Evolutionary conservation across 2,329 filamentous ascomycete species (phyloP).

Genomic region (Hypoxylon sp.): DNA sequence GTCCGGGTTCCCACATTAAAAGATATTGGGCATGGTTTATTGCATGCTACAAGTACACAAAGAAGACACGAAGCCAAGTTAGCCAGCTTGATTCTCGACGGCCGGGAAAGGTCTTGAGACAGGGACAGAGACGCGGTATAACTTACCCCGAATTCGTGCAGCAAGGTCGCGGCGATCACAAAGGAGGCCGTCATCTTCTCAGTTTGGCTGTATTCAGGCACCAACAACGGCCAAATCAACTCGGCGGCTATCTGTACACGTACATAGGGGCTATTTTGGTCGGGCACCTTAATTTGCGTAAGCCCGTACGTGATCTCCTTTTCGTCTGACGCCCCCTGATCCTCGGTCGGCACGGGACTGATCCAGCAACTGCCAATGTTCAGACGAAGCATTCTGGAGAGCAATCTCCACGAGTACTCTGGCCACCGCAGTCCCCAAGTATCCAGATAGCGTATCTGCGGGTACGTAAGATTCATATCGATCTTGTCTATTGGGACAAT

Average conservation of each 20-base stretch:
- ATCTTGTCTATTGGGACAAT: conserved; percentile 30
- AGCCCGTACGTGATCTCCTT: conserved; percentile 30
- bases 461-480: conserved; percentile 27
- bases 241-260: conserved; percentile 44
- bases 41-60: conserved; percentile 39
- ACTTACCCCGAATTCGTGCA: conserved; percentile 51
- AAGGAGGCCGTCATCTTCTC: conserved; percentile 49
- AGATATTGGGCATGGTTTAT: conserved; percentile 21
- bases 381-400: conserved; percentile 12
- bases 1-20: too few relatives aligned
- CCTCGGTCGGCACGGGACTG: neutral
- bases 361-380: conserved; percentile 36
- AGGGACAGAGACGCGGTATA: neutral
- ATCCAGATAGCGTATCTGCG: conserved; percentile 19
- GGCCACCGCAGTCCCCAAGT: conserved; percentile 40
- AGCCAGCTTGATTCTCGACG: neutral
- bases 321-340: neutral
- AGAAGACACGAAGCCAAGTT: neutral
- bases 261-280: conserved; percentile 8
- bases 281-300: neutral
- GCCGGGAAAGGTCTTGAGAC: neutral
- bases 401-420: conserved; percentile 8
- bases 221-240: conserved; percentile 50
- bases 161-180: conserved; percentile 40
- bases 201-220: conserved; percentile 40